Evolutionary conservation across 2,329 filamentous ascomycete genomes (phyloP).

Genomic region (Chaetomium globosum): DNA sequence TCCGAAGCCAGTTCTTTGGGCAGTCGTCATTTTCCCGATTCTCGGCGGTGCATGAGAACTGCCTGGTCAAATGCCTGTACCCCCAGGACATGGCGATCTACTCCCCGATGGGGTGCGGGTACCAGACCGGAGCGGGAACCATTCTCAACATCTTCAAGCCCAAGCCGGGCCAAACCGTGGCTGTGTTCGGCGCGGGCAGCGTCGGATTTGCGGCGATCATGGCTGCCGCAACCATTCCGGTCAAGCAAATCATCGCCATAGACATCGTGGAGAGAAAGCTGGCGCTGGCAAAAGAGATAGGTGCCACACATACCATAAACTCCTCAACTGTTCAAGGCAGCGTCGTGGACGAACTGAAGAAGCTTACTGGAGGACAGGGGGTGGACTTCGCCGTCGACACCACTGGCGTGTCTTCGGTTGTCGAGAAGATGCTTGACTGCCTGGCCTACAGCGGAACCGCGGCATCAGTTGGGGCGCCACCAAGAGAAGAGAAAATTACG

Average conservation of each 20-base stretch:
- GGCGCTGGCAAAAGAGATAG: constrained; percentile 48
- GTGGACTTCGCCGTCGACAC: constrained; percentile 29
- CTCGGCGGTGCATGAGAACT: constrained; percentile 36
- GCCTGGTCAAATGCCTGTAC: constrained; percentile 37
- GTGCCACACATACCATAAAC: constrained; percentile 49
- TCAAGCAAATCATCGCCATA: constrained; percentile 48
- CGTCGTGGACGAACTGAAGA: constrained; percentile 18
- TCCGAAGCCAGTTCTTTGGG: constrained; percentile 42
- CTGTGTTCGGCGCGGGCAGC: constrained; percentile 46
- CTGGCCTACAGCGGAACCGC: constrained; percentile 40
- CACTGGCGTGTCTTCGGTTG: constrained; percentile 37
- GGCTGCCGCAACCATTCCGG: constrained; percentile 41
- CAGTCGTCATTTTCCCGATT: constrained; percentile 40
- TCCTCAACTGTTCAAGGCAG: constrained; percentile 23
- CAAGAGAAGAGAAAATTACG: constrained; percentile 35
- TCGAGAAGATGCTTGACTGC: constrained; percentile 40
- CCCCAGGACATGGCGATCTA: constrained; percentile 39
- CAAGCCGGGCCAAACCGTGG: constrained; percentile 38
- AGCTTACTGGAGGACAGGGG: constrained; percentile 7
- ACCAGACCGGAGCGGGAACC: constrained; percentile 49
- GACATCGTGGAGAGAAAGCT: constrained; percentile 49
- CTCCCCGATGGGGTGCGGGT: constrained; percentile 48
- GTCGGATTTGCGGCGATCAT: constrained; percentile 48
- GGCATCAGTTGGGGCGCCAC: constrained; percentile 42
- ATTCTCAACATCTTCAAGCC: constrained; percentile 44